Evolutionary conservation across 1,139 yeast species (phyloP), one percentile per base, ranked within the genome.

Genomic region (Saccharomycopsis phalli): DNA sequence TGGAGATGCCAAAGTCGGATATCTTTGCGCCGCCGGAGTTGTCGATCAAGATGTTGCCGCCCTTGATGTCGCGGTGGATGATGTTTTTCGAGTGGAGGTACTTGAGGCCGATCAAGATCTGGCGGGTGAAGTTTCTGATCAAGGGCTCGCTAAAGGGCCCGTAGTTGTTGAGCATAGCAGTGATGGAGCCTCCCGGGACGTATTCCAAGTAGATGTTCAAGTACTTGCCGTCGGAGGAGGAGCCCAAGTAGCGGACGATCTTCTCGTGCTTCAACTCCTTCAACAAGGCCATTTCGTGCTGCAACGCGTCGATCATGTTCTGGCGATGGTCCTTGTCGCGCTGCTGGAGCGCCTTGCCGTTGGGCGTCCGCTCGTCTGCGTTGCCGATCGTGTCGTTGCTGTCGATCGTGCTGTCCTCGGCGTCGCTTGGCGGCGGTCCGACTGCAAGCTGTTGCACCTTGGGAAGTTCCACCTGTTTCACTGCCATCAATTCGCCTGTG

Each of bases 401-500:
- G 2, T 49, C 40, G 3, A 45, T 53, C 11, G 22, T 33, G 4
- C 32, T 18, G 13, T 30, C 33, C 13, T 30, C 33, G 21, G 13
- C 13, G 28, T 35, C 19, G n/a, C 30, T 13, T 22, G 30, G 4
- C 26, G 5, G 17, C 8, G 34, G 18, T 8, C 33, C 14, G 2
- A 45, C 36, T 14, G 53, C 59, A 14, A 53, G 47, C 2, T 41
- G 36, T 10, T 33, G 41, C 22, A 43, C 41, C 25, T 40, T 43
- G 1, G 83, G 80, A 17, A 87, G 58, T 33, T 81, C 81, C 0
- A 91, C 95, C 57, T 88, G 96, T 54, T 91, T 91, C 11, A 91
- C 95, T 0, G 97, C 98, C 95, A 91, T 86, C 41, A 91, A 66
- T 55, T 87, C 97, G 33, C 98, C 98, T 0, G 95, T 87, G 34